Conservation (phyloP, 352 stramenopile genomes). For the Phytophthora brassicae region DNA sequence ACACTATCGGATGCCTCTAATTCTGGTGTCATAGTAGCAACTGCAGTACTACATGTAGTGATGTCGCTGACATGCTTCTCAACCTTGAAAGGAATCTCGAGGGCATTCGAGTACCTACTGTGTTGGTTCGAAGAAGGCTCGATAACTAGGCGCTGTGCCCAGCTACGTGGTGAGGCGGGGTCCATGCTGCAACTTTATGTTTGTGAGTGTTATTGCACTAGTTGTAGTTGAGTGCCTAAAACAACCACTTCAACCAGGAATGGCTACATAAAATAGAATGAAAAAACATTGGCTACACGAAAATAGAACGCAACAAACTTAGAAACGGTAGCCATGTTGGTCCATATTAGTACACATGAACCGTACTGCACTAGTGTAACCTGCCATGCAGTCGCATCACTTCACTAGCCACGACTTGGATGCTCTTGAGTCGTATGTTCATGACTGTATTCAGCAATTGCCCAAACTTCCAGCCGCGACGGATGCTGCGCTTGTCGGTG, state of each 20-base stretch:
- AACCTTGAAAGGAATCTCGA: background rate
- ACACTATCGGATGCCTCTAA: slow-evolving; percentile 8
- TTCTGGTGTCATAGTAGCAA: slow-evolving; percentile 12
- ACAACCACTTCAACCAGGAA: slow-evolving; percentile 16
- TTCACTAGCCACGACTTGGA: slow-evolving; percentile 51
- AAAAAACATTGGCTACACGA: slow-evolving; percentile 22
- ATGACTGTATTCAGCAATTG: slow-evolving; percentile 52
- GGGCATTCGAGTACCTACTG: background rate
- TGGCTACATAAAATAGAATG: no score
- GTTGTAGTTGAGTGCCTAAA: slow-evolving; percentile 2
- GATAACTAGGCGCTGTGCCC: background rate
- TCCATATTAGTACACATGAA: slow-evolving; percentile 4
- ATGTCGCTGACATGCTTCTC: slow-evolving; percentile 10
- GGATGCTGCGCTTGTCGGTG: slow-evolving; percentile 7
- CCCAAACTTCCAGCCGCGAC: slow-evolving; percentile 34
- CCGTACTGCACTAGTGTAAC: background rate
- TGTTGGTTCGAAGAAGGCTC: slow-evolving; percentile 23
- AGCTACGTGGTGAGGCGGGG: background rate
- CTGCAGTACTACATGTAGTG: background rate
- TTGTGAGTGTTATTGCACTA: slow-evolving; percentile 4
- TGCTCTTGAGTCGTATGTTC: slow-evolving; percentile 60
- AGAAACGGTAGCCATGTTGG: slow-evolving; percentile 26
- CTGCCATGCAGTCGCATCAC: slow-evolving; percentile 41
- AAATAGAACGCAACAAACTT: slow-evolving; percentile 33
- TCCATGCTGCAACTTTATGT: slow-evolving; percentile 22